Evolutionary conservation across 2,329 filamentous ascomycete genomes (phyloP).

Genomic region (Neofusicoccum kwambonambiense): DNA sequence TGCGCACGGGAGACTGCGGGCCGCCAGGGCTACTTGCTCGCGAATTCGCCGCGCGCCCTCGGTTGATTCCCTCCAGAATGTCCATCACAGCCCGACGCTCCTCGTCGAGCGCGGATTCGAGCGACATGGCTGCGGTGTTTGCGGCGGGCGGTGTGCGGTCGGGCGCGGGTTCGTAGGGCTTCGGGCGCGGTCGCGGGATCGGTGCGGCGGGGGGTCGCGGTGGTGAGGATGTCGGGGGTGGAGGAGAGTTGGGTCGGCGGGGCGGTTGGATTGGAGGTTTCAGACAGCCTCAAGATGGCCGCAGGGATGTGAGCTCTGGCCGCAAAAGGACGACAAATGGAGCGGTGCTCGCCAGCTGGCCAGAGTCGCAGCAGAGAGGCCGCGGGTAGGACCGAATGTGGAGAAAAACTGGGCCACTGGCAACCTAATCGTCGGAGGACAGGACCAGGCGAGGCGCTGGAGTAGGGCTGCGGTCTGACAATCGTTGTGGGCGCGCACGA

Average conservation of each 20-base stretch:
- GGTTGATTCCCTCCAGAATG: slow-evolving; percentile 56
- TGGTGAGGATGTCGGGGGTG: not conserved
- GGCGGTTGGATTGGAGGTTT: slow-evolving; percentile 13
- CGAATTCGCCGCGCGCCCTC: slow-evolving; percentile 26
- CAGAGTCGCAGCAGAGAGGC: slow-evolving; percentile 6
- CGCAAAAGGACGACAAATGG: not conserved
- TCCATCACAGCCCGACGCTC: slow-evolving; percentile 72
- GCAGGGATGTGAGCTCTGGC: slow-evolving; percentile 17
- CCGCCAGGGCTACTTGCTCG: slow-evolving; percentile 56
- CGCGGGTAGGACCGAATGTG: slow-evolving; percentile 17
- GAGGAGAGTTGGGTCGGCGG: not conserved
- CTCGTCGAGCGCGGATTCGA: slow-evolving; percentile 74
- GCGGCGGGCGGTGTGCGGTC: slow-evolving; percentile 1
- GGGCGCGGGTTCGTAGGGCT: not conserved
- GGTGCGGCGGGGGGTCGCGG: not conserved
- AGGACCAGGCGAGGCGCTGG: not conserved
- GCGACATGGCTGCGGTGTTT: slow-evolving; percentile 59
- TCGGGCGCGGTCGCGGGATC: not conserved
- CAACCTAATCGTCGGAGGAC: not conserved
- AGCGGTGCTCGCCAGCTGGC: not conserved
- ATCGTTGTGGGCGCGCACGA: not conserved
- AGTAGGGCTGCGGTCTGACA: not conserved
- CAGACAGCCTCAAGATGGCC: slow-evolving; percentile 11
- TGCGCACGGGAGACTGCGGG: slow-evolving; percentile 61
- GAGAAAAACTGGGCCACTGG: slow-evolving; percentile 13